Percentiles rank a stretch among this genome's conserved stretches.
phyloP scores from a whole-genome alignment of 495 filamentous ascomycete genomes.

The Penicillium lagena region DNA sequence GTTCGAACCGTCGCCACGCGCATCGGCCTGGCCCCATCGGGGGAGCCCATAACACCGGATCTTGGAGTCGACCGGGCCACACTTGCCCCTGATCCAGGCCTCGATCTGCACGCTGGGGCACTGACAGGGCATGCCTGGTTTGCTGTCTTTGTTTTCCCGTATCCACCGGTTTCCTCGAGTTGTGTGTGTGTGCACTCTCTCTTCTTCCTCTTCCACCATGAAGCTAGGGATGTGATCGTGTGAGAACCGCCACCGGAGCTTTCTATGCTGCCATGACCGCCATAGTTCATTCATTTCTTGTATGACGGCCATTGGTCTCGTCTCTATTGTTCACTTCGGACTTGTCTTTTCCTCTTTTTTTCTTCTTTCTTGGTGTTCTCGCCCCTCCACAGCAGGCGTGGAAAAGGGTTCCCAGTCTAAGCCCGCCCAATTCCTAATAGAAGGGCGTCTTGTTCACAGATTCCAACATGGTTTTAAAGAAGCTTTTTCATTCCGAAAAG shows the following conservation, averaged over 20 bases:
- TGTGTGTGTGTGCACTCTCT: slow-evolving; percentile 1
- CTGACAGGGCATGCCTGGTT: slow-evolving; percentile 9
- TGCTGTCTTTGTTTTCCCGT: background rate
- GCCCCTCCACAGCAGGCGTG: background rate
- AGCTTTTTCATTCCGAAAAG: slow-evolving; percentile 31
- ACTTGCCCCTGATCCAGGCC: slow-evolving; percentile 18
- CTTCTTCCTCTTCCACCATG: slow-evolving; percentile 1
- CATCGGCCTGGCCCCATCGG: slow-evolving; percentile 16
- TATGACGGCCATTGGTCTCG: slow-evolving; percentile 14
- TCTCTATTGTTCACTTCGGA: slow-evolving; percentile 8
- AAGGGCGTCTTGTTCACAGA: background rate
- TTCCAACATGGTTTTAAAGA: slow-evolving; percentile 32
- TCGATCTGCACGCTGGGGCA: slow-evolving; percentile 15
- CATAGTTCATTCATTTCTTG: slow-evolving; percentile 1
- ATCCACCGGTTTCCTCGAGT: slow-evolving; percentile 2
- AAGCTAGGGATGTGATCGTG: no score
- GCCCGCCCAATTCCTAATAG: background rate
- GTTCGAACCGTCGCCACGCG: slow-evolving; percentile 12
- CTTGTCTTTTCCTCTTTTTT: background rate
- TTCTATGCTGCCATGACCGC: slow-evolving; percentile 15
- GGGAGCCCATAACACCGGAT: slow-evolving; percentile 5
- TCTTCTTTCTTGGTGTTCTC: slow-evolving; percentile 1
- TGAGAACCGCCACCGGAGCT: slow-evolving; percentile 9
- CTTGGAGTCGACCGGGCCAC: slow-evolving; percentile 18
- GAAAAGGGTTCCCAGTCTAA: background rate